Conservation (phyloP, 805 yeast genomes). For the Nakazawaea molendinolei region DNA sequence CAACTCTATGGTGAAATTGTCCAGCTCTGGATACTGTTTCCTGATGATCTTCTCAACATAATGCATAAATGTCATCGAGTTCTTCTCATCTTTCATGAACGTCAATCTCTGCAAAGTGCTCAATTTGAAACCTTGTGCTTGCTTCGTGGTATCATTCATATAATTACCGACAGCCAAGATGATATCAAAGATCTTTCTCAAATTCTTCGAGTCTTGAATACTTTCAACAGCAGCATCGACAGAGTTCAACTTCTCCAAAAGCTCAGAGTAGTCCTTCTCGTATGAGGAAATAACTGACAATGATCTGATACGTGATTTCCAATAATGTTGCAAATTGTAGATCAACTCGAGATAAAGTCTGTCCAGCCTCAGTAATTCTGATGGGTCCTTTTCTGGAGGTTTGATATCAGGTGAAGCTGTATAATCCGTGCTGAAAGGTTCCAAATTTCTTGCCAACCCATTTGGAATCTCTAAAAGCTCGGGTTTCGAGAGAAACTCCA, state of each 20-base stretch:
- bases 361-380: constrained; percentile 61
- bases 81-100: constrained; percentile 65
- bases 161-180: constrained; percentile 71
- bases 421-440: constrained; percentile 56
- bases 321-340: constrained; percentile 60
- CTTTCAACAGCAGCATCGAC: constrained; percentile 55
- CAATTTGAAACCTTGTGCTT: constrained; percentile 65
- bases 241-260: constrained; percentile 45
- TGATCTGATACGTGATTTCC: constrained; percentile 68
- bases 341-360: constrained; percentile 62
- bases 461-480: constrained; percentile 55
- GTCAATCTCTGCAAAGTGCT: constrained; percentile 63
- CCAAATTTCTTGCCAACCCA: constrained; percentile 46
- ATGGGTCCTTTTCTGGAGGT: constrained; percentile 47
- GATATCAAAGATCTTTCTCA: constrained; percentile 54
- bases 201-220: constrained; percentile 43
- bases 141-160: constrained; percentile 67
- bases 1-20: constrained; percentile 56
- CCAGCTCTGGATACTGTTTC: constrained; percentile 55
- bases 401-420: constrained; percentile 22
- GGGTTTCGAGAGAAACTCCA: constrained; percentile 68
- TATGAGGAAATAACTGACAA: constrained; percentile 46
- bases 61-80: constrained; percentile 65
- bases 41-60: constrained; percentile 68
- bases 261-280: constrained; percentile 61